Conservation (phyloP, 1,284 basidiomycete species). For the Leccinum pachyderme region DNA sequence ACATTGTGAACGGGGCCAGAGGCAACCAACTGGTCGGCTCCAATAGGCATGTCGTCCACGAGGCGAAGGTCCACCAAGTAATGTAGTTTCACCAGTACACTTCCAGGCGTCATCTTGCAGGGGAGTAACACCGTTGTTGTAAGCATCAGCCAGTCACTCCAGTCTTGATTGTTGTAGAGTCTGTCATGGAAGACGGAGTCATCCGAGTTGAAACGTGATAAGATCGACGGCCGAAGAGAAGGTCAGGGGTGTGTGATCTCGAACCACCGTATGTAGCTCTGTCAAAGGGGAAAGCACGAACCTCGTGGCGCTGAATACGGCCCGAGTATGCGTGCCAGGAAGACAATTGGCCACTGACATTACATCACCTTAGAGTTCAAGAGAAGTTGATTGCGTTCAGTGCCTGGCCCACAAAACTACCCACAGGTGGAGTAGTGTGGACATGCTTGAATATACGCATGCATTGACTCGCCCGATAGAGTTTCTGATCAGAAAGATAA, state of each 20-base stretch:
- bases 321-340: slow-evolving; percentile 4
- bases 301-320: neutral
- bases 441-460: slow-evolving; percentile 1
- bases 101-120: neutral
- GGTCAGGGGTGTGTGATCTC: neutral
- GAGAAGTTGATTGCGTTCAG: slow-evolving; percentile 14
- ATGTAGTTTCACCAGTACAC: neutral
- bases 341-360: neutral
- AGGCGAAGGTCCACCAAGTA: slow-evolving; percentile 3
- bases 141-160: neutral
- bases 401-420: neutral
- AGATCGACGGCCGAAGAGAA: slow-evolving; percentile 7
- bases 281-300: neutral
- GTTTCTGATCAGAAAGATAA: slow-evolving; percentile 14
- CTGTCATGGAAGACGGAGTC: neutral
- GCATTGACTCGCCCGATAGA: neutral
- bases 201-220: neutral
- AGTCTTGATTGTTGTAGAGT: neutral
- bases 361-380: slow-evolving; percentile 3
- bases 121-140: neutral
- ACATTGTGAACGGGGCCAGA: neutral
- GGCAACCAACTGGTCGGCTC: neutral
- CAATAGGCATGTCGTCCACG: slow-evolving; percentile 16
- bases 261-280: neutral
- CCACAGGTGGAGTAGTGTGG: slow-evolving; percentile 5